Evolutionary conservation across 768 basidiomycete genomes (phyloP), one percentile per base, ranked within the genome.

Genomic region (Rubroboletus pulcherrimus): DNA sequence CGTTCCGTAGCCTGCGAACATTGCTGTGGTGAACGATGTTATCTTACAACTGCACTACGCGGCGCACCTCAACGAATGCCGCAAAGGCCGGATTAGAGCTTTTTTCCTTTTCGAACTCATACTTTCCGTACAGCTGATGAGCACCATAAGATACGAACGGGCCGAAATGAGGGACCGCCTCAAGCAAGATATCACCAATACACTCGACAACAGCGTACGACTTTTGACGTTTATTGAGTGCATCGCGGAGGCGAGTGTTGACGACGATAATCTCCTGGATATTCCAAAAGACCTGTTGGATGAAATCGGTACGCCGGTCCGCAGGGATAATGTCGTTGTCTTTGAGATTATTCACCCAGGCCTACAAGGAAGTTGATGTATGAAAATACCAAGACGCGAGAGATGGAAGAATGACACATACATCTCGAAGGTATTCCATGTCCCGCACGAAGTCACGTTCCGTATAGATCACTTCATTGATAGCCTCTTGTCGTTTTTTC

Each of bases 101-200:
- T 78, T 98, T 98, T 79, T 98, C 97, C 79, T 92, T 96, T 77
- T 99, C 97, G 71, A 99, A 98, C 74, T 98, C 95, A 69, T 93
- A 98, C 73, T 98, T 99, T 12, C 97, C 97, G 67, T 96, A 98
- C 54, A 98, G 76, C 71, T 99, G 97, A 68, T 98, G 96, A 9
- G 93, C 86, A 42, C 96, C 97, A 65, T 98, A 99, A 34, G 84
- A 84, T 46, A 98, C 94, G 66, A 98, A 99, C 1, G 97, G 97
- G 10, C 78, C 82, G 63, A 99, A 97, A 66, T 88, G 81, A 1
- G 91, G 91, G 2, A 95, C 91, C 21, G 81, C 75, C 33, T 98
- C 95, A 43, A 93, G 74, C 26, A 98, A 80, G 55, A 98, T 84
- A 72, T 99, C 97, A 0, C 93, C 93, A 53, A 99, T 89, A 52